Base-by-base conservation (phyloP, 116 monocot species). In the Posidonia oceanica region DNA sequence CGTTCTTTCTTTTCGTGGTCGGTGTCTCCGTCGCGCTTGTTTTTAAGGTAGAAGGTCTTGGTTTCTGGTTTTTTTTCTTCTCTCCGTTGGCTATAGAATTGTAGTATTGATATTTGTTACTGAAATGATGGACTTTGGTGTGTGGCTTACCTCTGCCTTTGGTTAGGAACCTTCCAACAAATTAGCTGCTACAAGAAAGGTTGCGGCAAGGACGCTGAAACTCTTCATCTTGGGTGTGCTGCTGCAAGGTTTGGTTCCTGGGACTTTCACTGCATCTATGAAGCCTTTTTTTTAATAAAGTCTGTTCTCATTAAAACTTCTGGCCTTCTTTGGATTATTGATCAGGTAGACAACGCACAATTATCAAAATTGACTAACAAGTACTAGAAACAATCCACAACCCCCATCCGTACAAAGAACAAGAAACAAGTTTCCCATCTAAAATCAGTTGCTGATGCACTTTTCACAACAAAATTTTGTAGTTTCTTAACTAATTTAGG, bases 1-100 rank as follows among this genome's bases (percentile, higher is more conserved):
- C 98, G 8, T 85, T 85, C 79, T 98, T 98, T 71, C 84, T 98
- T 38, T 92, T 92, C 74, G 81, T 80, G 39, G 89, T 92, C 40
- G 98, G 98, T 14, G 71, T 98, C 7, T 87, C 98, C 14, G 77
- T 90, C 14, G 90, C 93, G 3, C 75, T 98, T 16, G 83, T 84
- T n/a, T 98, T 85, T 64, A 93, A 93, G 90, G 98, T 98, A 14
- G 36, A 21, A 36, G 36, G 36, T 21, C 21, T 3, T 14, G 0
- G 13, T n/a, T 36, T 3, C 10, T 64, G 4, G 14, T 64, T 8
- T 39, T 3, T 15, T 64, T 64, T 5, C 17, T 64, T 40, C 8
- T 64, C 41, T 41, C 64, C 41, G 41, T 39, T n/a, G 44, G 44
- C 44, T 44, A 7, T 44, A 44, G 44, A 44, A 44, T 44, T 6